Conservation (phyloP, 805 yeast species). For the Lipomyces sp. region DNA sequence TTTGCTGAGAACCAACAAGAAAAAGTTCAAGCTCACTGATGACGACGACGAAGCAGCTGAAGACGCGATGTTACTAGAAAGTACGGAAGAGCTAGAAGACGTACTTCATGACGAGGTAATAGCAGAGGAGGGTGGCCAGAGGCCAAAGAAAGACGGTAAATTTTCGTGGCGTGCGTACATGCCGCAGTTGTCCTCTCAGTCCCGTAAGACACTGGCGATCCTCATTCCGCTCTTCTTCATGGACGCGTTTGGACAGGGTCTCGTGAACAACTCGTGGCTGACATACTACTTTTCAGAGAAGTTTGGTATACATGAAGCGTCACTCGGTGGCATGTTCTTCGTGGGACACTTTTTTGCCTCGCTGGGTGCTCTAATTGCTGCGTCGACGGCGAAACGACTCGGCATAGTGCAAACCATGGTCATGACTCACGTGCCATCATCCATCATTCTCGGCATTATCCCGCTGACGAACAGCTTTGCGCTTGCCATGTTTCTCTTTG, state of each 20-base stretch:
- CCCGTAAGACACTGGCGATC: slow-evolving; percentile 29
- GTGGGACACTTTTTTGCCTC: slow-evolving; percentile 59
- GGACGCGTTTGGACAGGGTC: slow-evolving; percentile 84
- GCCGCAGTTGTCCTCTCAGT: slow-evolving; percentile 9
- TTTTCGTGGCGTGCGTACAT: neutral
- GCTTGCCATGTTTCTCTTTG: slow-evolving; percentile 50
- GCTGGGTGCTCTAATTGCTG: slow-evolving; percentile 71
- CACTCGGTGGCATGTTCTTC: slow-evolving; percentile 66
- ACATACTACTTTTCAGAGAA: slow-evolving; percentile 69
- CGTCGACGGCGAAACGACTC: slow-evolving; percentile 55
- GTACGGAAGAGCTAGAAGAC: slow-evolving; percentile 5
- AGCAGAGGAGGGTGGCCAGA: slow-evolving; percentile 2
- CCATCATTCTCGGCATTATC: slow-evolving; percentile 53
- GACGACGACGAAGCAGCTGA: slow-evolving; percentile 3
- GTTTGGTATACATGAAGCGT: slow-evolving; percentile 54
- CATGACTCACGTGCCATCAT: slow-evolving; percentile 73
- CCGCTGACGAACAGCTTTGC: slow-evolving; percentile 46
- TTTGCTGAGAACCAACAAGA: slow-evolving; percentile 23
- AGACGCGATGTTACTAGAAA: slow-evolving; percentile 1
- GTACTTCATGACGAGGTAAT: slow-evolving; percentile 6
- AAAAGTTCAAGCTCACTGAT: slow-evolving; percentile 28
- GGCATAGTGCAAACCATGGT: slow-evolving; percentile 80
- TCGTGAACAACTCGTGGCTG: slow-evolving; percentile 69
- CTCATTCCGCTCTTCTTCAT: slow-evolving; percentile 54
- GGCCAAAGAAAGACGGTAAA: too few species aligned